phyloP scores from a whole-genome alignment of 2,329 filamentous ascomycete genomes.

The Stenocarpella maydis region DNA sequence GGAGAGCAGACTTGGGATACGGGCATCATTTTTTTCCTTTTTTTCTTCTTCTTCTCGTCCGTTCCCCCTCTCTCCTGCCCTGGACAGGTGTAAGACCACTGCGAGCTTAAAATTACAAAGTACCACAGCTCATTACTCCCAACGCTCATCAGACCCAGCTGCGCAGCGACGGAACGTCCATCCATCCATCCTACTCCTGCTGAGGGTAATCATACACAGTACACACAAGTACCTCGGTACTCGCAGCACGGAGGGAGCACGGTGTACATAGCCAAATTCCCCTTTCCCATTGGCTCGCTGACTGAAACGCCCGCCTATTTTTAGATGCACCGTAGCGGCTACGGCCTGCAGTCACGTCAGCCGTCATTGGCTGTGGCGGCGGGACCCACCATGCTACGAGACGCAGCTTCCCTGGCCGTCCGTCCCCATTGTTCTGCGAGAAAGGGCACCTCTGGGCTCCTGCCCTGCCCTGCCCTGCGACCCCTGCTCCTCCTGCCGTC shows the following conservation, averaged over 20 bases:
- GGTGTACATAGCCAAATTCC: not conserved
- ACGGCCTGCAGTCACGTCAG: slow-evolving; percentile 25
- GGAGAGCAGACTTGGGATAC: slow-evolving; percentile 9
- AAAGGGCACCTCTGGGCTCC: slow-evolving; percentile 20
- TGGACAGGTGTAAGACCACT: slow-evolving; percentile 20
- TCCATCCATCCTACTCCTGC: not conserved
- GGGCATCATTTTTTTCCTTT: not conserved
- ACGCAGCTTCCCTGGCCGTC: slow-evolving; percentile 29
- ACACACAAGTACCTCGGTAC: slow-evolving; percentile 6
- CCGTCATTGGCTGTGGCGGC: slow-evolving; percentile 21
- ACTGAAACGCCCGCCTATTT: slow-evolving; percentile 32
- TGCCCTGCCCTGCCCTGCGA: slow-evolving; percentile 20
- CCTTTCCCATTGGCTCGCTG: slow-evolving; percentile 21
- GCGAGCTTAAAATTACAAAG: slow-evolving; percentile 24
- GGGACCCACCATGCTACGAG: slow-evolving; percentile 24
- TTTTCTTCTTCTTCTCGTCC: slow-evolving; percentile 8
- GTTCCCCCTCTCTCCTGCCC: slow-evolving; percentile 1
- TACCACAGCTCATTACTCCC: slow-evolving; percentile 24
- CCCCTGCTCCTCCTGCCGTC: slow-evolving; percentile 23
- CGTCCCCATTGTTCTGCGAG: slow-evolving; percentile 26
- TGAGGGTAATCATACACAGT: not conserved
- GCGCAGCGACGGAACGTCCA: not conserved
- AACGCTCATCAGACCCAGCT: not conserved
- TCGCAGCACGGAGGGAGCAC: too few species aligned
- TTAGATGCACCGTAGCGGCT: slow-evolving; percentile 29